These are phyloP conservation scores for Arachnomyces sp. DNA, from an alignment of 2,329 filamentous ascomycete species.

Conservation along the genomic window DNA sequence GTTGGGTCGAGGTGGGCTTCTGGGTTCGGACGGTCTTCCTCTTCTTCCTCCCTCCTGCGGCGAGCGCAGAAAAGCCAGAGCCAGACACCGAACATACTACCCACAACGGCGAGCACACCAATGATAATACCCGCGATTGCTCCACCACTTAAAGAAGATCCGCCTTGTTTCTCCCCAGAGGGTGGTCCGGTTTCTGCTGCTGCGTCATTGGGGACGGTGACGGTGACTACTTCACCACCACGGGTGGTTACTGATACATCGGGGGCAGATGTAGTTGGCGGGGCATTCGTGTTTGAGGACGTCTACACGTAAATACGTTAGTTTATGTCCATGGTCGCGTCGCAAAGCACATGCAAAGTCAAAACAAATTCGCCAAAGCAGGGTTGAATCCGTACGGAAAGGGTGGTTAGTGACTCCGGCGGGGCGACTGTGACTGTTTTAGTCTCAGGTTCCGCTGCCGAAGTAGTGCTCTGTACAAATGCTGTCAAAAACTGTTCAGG, in stretches of 20 bases:
- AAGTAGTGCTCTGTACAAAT: slow-evolving; percentile 11
- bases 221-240: slow-evolving; percentile 14
- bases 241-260: slow-evolving; percentile 11
- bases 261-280: slow-evolving; percentile 5
- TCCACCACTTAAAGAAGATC: slow-evolving; percentile 29
- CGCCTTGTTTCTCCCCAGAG: slow-evolving; percentile 8
- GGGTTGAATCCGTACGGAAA: slow-evolving; percentile 13
- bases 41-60: slow-evolving; percentile 20
- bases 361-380: background rate
- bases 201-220: slow-evolving; percentile 15
- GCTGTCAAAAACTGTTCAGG: slow-evolving; percentile 5
- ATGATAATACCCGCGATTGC: slow-evolving; percentile 38
- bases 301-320: slow-evolving; percentile 3
- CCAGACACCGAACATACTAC: slow-evolving; percentile 28
- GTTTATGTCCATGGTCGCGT: background rate
- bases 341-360: slow-evolving; percentile 5
- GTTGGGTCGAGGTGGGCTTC: slow-evolving; percentile 11
- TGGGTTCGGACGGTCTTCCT: slow-evolving; percentile 1
- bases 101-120: slow-evolving; percentile 32
- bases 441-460: slow-evolving; percentile 11
- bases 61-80: slow-evolving; percentile 32
- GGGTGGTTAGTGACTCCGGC: slow-evolving; percentile 9
- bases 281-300: slow-evolving; percentile 3
- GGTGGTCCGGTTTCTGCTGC: slow-evolving; percentile 13
- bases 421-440: slow-evolving; percentile 14